Percentiles rank a stretch among this genome's conserved stretches.
phyloP scores from a whole-genome alignment of 345 rosid genomes.

The Carallia brachiata region DNA sequence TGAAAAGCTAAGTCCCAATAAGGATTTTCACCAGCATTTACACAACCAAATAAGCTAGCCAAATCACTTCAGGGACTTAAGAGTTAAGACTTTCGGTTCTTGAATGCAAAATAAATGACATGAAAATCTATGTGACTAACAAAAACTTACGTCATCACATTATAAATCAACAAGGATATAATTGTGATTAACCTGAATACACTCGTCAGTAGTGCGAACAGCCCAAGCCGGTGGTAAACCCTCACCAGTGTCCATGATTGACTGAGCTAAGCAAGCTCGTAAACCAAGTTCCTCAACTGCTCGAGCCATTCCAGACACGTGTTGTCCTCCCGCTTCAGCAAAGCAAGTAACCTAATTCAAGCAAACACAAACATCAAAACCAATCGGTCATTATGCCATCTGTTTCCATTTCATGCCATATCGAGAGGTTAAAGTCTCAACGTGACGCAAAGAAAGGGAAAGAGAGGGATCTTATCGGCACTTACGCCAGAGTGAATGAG shows the following conservation, averaged over 20 bases:
- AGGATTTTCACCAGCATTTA: no score
- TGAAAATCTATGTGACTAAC: no score
- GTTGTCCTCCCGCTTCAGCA: conserved; percentile 81
- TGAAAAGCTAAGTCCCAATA: no score
- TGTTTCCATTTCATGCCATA: no score
- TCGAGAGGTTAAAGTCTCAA: neutral
- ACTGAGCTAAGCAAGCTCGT: conserved; percentile 61
- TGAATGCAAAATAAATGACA: no score
- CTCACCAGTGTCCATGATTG: conserved; percentile 61
- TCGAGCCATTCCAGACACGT: conserved; percentile 58
- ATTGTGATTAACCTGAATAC: conserved; percentile 46
- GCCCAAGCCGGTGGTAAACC: conserved; percentile 71
- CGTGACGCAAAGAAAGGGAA: no score
- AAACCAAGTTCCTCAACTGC: conserved; percentile 63
- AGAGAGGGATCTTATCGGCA: neutral
- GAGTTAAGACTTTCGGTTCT: no score
- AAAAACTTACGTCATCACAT: neutral
- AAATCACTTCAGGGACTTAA: no score
- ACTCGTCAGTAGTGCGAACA: conserved; percentile 46
- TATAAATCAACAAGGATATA: neutral
- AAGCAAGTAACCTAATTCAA: conserved; percentile 60
- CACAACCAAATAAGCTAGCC: no score
- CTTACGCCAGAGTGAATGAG: conserved; percentile 70
- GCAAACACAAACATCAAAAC: neutral
- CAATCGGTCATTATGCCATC: no score